Evolutionary conservation across 345 rosid species (phyloP), one percentile per base, ranked within the genome.

Genomic region (Ricinus communis): DNA sequence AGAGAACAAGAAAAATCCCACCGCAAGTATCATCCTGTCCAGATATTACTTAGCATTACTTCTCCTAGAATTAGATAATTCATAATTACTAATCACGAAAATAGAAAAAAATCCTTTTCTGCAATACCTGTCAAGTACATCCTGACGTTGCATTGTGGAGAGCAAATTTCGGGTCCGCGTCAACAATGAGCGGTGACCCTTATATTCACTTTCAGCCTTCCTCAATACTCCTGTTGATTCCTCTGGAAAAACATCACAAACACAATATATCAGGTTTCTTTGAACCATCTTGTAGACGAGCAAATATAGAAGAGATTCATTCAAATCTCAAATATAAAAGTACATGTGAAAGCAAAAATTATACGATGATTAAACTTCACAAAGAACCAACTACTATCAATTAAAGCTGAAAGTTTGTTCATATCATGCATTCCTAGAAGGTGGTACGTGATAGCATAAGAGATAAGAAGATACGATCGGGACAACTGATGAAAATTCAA

Each of bases 121-220:
- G 57, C 62, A 36, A 46, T 80, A 88, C 97, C 96, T 87, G 80
- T 92, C 97, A 47, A 92, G 76, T 36, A 95, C 88, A 76, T 95
- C 97, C 78, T 92, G 97, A 15, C 93, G 92, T 76, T 90, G 90
- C 97, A 90, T 95, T 30, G 89, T 90, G 8, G 97, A 92, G 65
- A 95, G 96, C 66, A 95, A 81, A 79, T 89, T 85, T 19, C 97
- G 79, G 0, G 97, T 92, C 84, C 97, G 84, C 73, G 83, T 85
- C 76, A 95, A 77, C 83, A 95, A 66, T 1, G 97, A 92, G 61
- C 81, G 89, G 51, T 95, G 99, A 51, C 97, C 97, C 82, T 90
- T 92, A 79, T 95, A 95, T 83, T 95, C 97, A 78, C 86, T 90
- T 79, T 95, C 97, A 55, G 99, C 97, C 74, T 90, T 90, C 58